Base-by-base conservation (phyloP, 2,329 filamentous ascomycete genomes). In the Coccinonectria pachysandricola region DNA sequence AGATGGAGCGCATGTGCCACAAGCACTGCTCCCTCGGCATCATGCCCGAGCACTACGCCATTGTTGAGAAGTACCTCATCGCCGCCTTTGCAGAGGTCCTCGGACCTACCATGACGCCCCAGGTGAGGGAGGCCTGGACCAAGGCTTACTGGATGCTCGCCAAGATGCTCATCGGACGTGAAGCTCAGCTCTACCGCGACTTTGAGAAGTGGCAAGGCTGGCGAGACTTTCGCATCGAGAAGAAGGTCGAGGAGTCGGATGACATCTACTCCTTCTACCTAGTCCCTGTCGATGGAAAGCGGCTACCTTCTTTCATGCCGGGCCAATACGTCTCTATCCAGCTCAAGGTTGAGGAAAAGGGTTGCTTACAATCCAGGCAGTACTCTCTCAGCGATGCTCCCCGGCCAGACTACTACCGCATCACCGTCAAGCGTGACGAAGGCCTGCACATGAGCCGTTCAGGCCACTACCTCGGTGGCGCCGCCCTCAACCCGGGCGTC, bases 1-100 rank as follows among this genome's bases (percentile, higher is more conserved):
- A 62, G 35, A 58, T 71, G 27, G 67, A 71, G 50, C 61, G 65
- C 15, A 64, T 70, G 42, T 79, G 75, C 50, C 71, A 84, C 50
- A 85, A 84, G 54, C 80, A 86, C 50, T 79, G 70, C 32, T 79
- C 74, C 1, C 62, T 86, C 2, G 72, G 71, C 42, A 74, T 86
- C 46, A 61, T 60, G 29, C 68, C 79, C 0, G 73, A 79, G 19
- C 74, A 84, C 36, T 86, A 85, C 52, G 62, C 65, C 17, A 68
- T 83, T 21, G 78, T 86, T 3, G 79, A 75, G 29, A 71, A 71
- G 43, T 74, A 79, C 45, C 64, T 86, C 8, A 62, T 86, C 21
- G 62, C 65, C 14, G 75, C 79, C 2, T 80, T 86, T 55, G 65
- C 62, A 13, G 62, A 71, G 21, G 70, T 85, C 0, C 66, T 86